Conservation (phyloP, 768 basidiomycete species). For the Leccinum broughii region DNA sequence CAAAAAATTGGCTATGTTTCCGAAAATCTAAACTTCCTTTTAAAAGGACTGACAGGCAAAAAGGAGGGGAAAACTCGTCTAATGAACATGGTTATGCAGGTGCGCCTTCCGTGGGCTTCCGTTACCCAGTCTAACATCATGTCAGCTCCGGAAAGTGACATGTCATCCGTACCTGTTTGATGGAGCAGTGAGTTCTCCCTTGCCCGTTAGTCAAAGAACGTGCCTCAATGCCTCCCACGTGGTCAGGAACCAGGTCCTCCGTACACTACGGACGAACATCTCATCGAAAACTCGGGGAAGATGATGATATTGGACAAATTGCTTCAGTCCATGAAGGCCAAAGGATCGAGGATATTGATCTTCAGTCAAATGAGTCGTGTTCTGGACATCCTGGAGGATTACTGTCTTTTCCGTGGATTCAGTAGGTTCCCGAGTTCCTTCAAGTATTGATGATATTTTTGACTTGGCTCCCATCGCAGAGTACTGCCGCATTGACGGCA, state of each 20-base stretch:
- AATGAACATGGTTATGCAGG: conserved; percentile 99
- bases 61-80: conserved; percentile 97
- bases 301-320: conserved; percentile 98
- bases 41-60: conserved; percentile 83
- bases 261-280: conserved; percentile 96
- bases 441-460: not conserved
- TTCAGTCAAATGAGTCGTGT: conserved; percentile 99
- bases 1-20: not conserved
- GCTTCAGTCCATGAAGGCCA: conserved; percentile 80
- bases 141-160: conserved; percentile 74
- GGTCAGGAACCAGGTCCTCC: conserved; percentile 92
- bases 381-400: conserved; percentile 93
- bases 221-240: not conserved
- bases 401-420: conserved; percentile 87
- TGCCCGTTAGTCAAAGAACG: not conserved
- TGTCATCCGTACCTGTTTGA: conserved; percentile 93
- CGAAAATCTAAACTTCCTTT: not conserved
- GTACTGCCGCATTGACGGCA: conserved; percentile 95
- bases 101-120: conserved; percentile 29
- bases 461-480: conserved; percentile 44
- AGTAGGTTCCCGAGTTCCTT: conserved; percentile 50
- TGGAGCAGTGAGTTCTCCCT: conserved; percentile 61
- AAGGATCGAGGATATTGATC: conserved; percentile 94
- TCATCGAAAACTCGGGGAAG: conserved; percentile 92
- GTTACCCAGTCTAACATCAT: conserved; percentile 1